Conservation (phyloP, 2,329 filamentous ascomycete genomes). For the Colletotrichum lini region DNA sequence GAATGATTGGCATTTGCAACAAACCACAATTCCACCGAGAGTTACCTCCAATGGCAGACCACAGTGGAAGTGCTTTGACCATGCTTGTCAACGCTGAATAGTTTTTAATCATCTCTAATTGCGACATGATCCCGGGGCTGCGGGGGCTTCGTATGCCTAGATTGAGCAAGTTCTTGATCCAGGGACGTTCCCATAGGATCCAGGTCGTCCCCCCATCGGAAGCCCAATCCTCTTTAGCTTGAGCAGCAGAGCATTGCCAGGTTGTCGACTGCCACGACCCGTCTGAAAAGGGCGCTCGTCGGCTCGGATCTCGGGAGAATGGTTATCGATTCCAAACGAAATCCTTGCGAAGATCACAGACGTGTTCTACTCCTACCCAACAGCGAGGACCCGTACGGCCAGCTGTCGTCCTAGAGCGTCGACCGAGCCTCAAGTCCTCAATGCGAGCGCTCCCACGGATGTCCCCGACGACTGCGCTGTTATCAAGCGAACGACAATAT, state of each 20-base stretch:
- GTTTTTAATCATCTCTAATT: slow-evolving; percentile 1
- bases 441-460: slow-evolving; percentile 16
- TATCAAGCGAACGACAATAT: neutral
- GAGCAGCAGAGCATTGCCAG: slow-evolving; percentile 6
- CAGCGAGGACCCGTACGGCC: slow-evolving; percentile 8
- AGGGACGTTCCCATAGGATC: slow-evolving; percentile 9
- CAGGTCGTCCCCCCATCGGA: slow-evolving; percentile 11
- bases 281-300: slow-evolving; percentile 24
- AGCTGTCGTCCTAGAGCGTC: neutral
- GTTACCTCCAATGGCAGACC: slow-evolving; percentile 16
- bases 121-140: slow-evolving; percentile 31
- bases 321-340: slow-evolving; percentile 12
- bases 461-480: neutral
- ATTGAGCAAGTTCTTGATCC: slow-evolving; percentile 23
- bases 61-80: slow-evolving; percentile 12
- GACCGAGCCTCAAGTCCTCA: slow-evolving; percentile 24
- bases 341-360: slow-evolving; percentile 34
- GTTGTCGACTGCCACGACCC: slow-evolving; percentile 17
- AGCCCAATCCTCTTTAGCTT: neutral
- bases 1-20: slow-evolving; percentile 12
- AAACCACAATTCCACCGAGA: slow-evolving; percentile 30
- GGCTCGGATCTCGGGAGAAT: slow-evolving; percentile 33
- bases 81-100: slow-evolving; percentile 19
- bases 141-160: slow-evolving; percentile 17
- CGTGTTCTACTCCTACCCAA: slow-evolving; percentile 16